Evolutionary conservation across 176 grass and related monocot species (phyloP).

Genomic region (Oryza officinalis): DNA sequence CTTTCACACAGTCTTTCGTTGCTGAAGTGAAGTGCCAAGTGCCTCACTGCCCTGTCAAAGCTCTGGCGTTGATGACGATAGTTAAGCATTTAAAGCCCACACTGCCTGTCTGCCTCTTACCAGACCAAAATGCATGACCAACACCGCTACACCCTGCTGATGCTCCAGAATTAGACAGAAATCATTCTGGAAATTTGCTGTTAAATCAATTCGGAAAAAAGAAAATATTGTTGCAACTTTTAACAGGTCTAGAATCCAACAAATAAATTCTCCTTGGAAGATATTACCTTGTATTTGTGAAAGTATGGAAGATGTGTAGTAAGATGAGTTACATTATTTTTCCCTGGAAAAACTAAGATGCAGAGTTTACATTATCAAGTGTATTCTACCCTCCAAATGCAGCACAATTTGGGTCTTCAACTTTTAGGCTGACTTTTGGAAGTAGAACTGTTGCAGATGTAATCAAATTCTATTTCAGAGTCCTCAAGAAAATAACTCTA

Average conservation of each 20-base stretch:
- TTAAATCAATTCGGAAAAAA: not conserved
- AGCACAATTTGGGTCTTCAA: not conserved
- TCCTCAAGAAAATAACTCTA: not conserved
- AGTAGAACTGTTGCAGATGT: not conserved
- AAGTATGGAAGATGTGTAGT: not conserved
- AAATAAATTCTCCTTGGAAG: not conserved
- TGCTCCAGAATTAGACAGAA: not conserved
- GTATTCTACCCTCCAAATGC: not conserved
- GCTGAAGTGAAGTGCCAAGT: not conserved
- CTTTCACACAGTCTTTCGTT: not conserved
- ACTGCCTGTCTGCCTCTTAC: not conserved
- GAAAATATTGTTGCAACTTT: not conserved
- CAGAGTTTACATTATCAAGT: not conserved
- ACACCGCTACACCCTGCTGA: not conserved
- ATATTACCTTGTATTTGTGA: not conserved
- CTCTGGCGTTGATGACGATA: not conserved
- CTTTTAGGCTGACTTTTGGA: not conserved
- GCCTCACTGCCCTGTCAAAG: not conserved
- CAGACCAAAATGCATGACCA: not conserved
- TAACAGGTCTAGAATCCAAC: not conserved
- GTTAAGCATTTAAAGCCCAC: not conserved
- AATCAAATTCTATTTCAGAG: not conserved
- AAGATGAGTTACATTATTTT: not conserved
- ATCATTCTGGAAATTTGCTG: not conserved
- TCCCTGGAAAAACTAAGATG: not conserved